A percentile compares a stretch with the other conserved stretches of the same genome.
Evolutionary conservation across 2,329 filamentous ascomycete genomes (phyloP).

Genomic region (Pseudogymnoascus sp.): DNA sequence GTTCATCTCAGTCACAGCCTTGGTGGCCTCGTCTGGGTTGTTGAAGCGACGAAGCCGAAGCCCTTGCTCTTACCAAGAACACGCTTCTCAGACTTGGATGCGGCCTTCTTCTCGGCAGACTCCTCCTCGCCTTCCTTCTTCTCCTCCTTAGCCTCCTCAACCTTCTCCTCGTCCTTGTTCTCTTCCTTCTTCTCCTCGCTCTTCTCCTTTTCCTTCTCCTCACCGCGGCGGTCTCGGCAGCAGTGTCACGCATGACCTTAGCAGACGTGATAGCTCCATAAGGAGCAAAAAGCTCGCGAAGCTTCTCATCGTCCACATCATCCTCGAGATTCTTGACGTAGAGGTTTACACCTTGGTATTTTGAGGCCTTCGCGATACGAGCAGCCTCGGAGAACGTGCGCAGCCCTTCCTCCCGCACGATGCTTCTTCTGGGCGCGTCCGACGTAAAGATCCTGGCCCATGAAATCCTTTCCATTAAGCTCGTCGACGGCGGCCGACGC

Average conservation of each 20-base stretch:
- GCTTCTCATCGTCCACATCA: conserved; percentile 95
- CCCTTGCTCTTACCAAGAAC: conserved; percentile 96
- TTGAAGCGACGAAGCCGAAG: conserved; percentile 99
- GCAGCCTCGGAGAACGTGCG: conserved; percentile 98
- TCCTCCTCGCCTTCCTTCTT: conserved; percentile 45
- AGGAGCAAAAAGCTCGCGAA: conserved; percentile 84
- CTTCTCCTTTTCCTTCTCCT: conserved; percentile 43
- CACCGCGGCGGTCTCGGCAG: conserved; percentile 42
- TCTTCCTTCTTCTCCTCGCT: conserved; percentile 45
- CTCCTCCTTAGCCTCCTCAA: conserved; percentile 38
- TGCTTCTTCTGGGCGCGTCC: conserved; percentile 99
- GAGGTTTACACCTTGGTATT: conserved; percentile 98
- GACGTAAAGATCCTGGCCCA: conserved; percentile 92
- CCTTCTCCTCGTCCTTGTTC: conserved; percentile 36
- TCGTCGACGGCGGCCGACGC: conserved; percentile 82
- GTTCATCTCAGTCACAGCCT: conserved; percentile 99
- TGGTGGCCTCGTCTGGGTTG: conserved; percentile 98
- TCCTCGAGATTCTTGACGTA: conserved; percentile 99
- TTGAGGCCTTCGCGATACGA: conserved; percentile 95
- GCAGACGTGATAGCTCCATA: conserved; percentile 96
- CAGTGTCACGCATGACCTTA: conserved; percentile 95
- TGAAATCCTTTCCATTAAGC: conserved; percentile 87
- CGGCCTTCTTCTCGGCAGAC: conserved; percentile 43
- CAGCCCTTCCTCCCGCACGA: conserved; percentile 97
- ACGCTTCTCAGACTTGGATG: conserved; percentile 50